Percentiles rank a stretch among this genome's conserved stretches.
phyloP scores from a whole-genome alignment of 129 eudicot genomes.

The Centella asiatica region DNA sequence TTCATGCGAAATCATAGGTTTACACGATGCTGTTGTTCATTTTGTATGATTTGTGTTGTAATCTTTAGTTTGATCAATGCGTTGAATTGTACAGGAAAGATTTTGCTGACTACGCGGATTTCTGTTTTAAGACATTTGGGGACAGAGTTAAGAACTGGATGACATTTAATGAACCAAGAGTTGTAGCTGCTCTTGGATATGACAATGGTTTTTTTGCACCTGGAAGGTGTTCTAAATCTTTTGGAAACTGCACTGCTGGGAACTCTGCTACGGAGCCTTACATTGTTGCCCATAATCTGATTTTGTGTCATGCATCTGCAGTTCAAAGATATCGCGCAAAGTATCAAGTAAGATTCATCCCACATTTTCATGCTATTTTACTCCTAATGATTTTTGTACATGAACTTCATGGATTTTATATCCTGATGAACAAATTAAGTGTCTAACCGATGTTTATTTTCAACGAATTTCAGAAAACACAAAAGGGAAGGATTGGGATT shows the following conservation, averaged over 20 bases:
- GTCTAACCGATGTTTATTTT: background rate
- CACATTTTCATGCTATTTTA: too few species aligned
- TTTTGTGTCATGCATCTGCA: slow-evolving; percentile 40
- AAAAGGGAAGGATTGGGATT: slow-evolving; percentile 53
- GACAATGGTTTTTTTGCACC: slow-evolving; percentile 43
- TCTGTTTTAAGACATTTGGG: slow-evolving; percentile 53
- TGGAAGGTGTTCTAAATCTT: slow-evolving; percentile 43
- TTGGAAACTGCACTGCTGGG: slow-evolving; percentile 41
- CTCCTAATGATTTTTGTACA: background rate
- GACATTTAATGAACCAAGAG: slow-evolving; percentile 47
- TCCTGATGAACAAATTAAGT: background rate
- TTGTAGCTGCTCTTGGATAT: slow-evolving; percentile 45
- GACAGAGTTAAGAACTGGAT: slow-evolving; percentile 53
- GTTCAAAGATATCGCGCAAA: slow-evolving; percentile 41
- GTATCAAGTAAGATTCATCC: slow-evolving; percentile 38
- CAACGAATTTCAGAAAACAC: slow-evolving; percentile 11
- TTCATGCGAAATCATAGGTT: too few species aligned
- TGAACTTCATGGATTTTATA: background rate
- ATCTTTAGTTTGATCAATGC: background rate
- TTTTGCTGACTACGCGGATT: slow-evolving; percentile 35
- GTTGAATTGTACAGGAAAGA: background rate
- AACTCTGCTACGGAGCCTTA: slow-evolving; percentile 49
- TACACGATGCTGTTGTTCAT: background rate
- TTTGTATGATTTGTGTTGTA: background rate
- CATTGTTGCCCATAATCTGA: slow-evolving; percentile 44